phyloP scores from a whole-genome alignment of 306 rosid species.

The Medicago truncatula region DNA sequence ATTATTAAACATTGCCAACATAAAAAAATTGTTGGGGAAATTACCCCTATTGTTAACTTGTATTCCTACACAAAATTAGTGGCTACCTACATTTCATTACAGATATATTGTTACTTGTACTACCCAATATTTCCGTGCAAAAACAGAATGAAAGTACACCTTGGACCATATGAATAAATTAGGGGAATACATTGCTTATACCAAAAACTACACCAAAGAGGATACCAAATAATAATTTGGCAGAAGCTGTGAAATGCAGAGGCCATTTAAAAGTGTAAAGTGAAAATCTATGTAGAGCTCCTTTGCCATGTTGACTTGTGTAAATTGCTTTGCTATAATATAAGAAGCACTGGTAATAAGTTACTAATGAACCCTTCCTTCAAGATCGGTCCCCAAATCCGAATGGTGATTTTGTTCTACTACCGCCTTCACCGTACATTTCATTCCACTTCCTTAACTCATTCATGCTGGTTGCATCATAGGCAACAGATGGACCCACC shows the following conservation, averaged over 20 bases:
- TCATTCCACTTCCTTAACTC: constrained; percentile 98
- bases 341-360: constrained; percentile 13
- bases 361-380: constrained; percentile 27
- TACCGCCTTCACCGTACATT: constrained; percentile 96
- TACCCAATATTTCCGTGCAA: constrained; percentile 19
- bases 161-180: constrained; percentile 12
- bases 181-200: constrained; percentile 1
- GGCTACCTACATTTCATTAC: constrained; percentile 37
- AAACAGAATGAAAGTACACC: not conserved
- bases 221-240: not conserved
- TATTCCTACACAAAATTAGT: constrained; percentile 38
- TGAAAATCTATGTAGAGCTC: constrained; percentile 25
- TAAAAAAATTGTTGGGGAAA: constrained; percentile 43
- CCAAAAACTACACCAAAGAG: constrained; percentile 5
- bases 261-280: not conserved
- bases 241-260: constrained; percentile 1
- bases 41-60: constrained; percentile 40
- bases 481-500: constrained; percentile 97
- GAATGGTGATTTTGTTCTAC: constrained; percentile 85
- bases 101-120: constrained; percentile 29
- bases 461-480: constrained; percentile 91
- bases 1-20: constrained; percentile 28
- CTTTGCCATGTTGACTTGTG: constrained; percentile 20
- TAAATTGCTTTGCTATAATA: constrained; percentile 20
- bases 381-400: constrained; percentile 70